Evolutionary conservation across 2,329 filamentous ascomycete genomes (phyloP), one percentile per base, ranked within the genome.

Genomic region (Pseudogymnoascus sp.): DNA sequence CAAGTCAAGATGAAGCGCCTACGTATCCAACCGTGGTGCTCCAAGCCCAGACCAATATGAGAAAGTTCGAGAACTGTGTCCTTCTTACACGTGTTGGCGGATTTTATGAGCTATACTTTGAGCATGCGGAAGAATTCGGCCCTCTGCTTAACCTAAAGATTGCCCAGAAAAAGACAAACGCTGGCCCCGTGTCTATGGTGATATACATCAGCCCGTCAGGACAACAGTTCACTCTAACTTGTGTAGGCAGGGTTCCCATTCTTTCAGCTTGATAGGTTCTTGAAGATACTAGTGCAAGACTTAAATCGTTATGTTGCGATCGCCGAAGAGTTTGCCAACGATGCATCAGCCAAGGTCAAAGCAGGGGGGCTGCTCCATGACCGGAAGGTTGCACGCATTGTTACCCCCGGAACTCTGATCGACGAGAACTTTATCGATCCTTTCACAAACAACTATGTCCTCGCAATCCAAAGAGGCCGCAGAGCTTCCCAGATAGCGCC

Each of bases 371-470:
- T 93, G 65, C 80, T 93, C 78, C 95, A 94, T 73, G 89, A 95
- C 72, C 87, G 94, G 27, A 86, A 81, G 67, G 91, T 99, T 12
- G 84, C 90, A 15, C 87, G 94, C 62, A 87, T 99, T 67, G 86
- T 99, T 70, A 97, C 94, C 0, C 92, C 94, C 1, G 94, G 94
- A 18, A 99, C 94, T 1, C 79, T 99, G 61, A 96, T 99, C 67
- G 94, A 99, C 74, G 94, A 99, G 75, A 92, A 92, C 69, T 99
- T 97, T 74, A 92, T 99, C 80, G 90, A 97, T 72, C 90, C 92
- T 1, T 93, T 89, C 72, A 86, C 90, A 69, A 97, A 94, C 75
- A 97, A 97, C 72, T 99, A 93, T 73, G 81, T 97, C 35, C 83
- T 97, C 72, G 87, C 90, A 37, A 82, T 97, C 58, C 84, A 95